These are phyloP conservation scores for Lentinus brumalis DNA, from an alignment of 768 basidiomycete genomes.

Conservation along the genomic window DNA sequence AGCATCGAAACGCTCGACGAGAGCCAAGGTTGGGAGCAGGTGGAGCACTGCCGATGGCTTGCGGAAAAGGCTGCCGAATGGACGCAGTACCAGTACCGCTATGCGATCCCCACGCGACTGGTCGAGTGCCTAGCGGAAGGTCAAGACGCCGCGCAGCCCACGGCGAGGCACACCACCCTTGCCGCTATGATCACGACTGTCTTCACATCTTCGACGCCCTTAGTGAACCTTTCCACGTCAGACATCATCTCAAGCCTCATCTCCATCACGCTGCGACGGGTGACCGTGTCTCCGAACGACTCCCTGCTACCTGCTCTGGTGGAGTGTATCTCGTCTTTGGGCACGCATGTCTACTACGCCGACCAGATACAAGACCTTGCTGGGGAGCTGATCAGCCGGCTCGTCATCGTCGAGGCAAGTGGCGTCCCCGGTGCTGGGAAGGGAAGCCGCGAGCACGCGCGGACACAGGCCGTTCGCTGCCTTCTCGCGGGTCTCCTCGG, in stretches of 20 bases:
- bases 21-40: constrained; percentile 61
- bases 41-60: constrained; percentile 81
- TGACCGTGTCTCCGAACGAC: constrained; percentile 63
- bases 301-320: constrained; percentile 67
- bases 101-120: constrained; percentile 81
- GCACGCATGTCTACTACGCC: constrained; percentile 91
- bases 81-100: constrained; percentile 93
- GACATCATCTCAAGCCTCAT: constrained; percentile 84
- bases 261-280: constrained; percentile 70
- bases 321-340: constrained; percentile 78
- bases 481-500: constrained; percentile 71
- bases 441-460: constrained; percentile 41
- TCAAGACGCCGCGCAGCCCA: constrained; percentile 52
- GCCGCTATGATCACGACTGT: constrained; percentile 81
- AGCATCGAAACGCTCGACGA: constrained; percentile 69
- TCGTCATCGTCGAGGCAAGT: constrained; percentile 70
- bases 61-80: constrained; percentile 78
- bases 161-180: constrained; percentile 59
- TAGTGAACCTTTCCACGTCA: constrained; percentile 89
- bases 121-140: constrained; percentile 74
- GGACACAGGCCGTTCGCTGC: constrained; percentile 69
- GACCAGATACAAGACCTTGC: constrained; percentile 95
- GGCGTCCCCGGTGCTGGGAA: constrained; percentile 49
- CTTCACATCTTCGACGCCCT: constrained; percentile 77
- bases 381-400: constrained; percentile 75